phyloP scores from a whole-genome alignment of 371 early-diverging fungal genomes.

The Dinochytrium kinnereticum region DNA sequence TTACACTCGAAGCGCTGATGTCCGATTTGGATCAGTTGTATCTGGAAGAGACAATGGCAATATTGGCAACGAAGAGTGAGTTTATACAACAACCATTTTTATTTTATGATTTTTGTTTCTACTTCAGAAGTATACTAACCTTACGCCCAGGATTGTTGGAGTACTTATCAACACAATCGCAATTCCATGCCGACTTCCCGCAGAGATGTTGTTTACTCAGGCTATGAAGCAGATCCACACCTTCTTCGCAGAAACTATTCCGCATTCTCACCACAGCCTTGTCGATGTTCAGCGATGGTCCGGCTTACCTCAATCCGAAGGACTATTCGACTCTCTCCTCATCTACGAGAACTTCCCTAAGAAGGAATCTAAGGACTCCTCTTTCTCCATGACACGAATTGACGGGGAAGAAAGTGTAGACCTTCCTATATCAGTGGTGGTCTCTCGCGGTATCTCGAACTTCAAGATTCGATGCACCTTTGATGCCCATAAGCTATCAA shows the following conservation, averaged over 20 bases:
- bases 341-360: neutral
- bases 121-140: neutral
- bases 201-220: neutral
- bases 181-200: neutral
- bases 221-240: neutral
- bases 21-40: conserved; percentile 34
- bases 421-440: neutral
- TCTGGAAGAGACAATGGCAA: conserved; percentile 33
- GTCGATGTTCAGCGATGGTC: conserved; percentile 16
- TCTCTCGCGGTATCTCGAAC: neutral
- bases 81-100: neutral
- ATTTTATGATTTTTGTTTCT: neutral
- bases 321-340: neutral
- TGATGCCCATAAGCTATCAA: neutral
- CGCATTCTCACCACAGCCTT: conserved; percentile 19
- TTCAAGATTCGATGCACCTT: neutral
- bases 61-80: conserved; percentile 19
- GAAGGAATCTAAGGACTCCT: neutral
- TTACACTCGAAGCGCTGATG: conserved; percentile 28
- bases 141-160: neutral
- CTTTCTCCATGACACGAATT: neutral
- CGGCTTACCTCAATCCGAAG: neutral
- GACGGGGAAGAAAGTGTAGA: neutral
- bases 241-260: neutral
- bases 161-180: conserved; percentile 11